Evolutionary conservation across 441 rosid species (phyloP).

Genomic region (Gossypium schwendimanii): DNA sequence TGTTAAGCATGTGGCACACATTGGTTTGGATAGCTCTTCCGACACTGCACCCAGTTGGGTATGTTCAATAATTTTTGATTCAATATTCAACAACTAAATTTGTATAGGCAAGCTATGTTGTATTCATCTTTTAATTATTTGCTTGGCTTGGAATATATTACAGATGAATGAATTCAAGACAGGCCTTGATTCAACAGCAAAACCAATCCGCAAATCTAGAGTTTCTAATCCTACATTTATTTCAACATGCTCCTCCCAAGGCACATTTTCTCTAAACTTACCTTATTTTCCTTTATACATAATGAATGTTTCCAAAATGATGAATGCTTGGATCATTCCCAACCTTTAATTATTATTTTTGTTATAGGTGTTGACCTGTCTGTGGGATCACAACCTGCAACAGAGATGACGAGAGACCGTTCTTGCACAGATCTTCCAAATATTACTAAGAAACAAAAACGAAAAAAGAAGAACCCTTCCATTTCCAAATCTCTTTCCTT

Average conservation of each 20-base stretch:
- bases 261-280: conserved; percentile 25
- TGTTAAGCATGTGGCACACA: conserved; percentile 65
- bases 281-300: neutral
- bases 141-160: conserved; percentile 7
- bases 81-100: neutral
- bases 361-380: conserved; percentile 35
- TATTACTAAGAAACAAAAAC: conserved; percentile 39
- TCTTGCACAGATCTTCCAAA: conserved; percentile 29
- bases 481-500: conserved; percentile 28
- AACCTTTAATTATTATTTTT: neutral
- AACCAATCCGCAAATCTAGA: conserved; percentile 28
- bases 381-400: conserved; percentile 20
- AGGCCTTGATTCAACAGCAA: conserved; percentile 42
- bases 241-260: conserved; percentile 78
- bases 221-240: conserved; percentile 35
- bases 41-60: conserved; percentile 53
- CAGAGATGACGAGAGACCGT: conserved; percentile 20
- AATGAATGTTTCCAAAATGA: neutral
- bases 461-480: conserved; percentile 34
- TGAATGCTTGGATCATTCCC: neutral
- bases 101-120: neutral
- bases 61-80: neutral
- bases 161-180: conserved; percentile 74
- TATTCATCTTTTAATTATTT: conserved; percentile 5
- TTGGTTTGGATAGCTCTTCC: conserved; percentile 57